Evolutionary conservation across 306 rosid genomes (phyloP), one percentile per base, ranked within the genome.

Genomic region (Rubus idaeus): DNA sequence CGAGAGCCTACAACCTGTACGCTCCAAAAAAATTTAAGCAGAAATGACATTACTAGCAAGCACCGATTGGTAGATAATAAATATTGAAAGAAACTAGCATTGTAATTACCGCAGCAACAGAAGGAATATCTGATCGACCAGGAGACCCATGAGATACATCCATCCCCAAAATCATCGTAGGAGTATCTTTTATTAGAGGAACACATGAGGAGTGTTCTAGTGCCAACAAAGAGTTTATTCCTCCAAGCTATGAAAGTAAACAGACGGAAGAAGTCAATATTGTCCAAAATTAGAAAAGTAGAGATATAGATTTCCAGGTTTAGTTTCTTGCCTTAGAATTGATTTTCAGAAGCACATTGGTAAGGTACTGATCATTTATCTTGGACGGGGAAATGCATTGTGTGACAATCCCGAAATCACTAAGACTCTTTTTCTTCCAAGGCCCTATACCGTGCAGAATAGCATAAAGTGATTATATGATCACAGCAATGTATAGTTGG

Each of bases 161-260:
- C 93, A 95, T 90, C 52, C 98, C 98, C 87, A 95, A 79, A 83
- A 94, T 94, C 89, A 94, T 71, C 3, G 98, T 94, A 56, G 98
- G 95, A 69, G 84, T 84, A 81, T 90, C 96, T 75, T 85, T 88
- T 45, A 94, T 80, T 44, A 90, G 52, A 45, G 97, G 97, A 80
- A 95, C 80, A 80, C 83, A 12, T 73, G 92, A 83, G 66, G 88
- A 89, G 65, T 88, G 84, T 85, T 95, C 98, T n/a, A 90, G 60
- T 65, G 89, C 89, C 87, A 95, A 84, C 88, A 95, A 75, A 72
- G 96, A 95, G 77, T 95, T 95, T 79, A 87, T 88, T 79, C 97
- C 98, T 47, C 98, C 96, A 77, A 95, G 95, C 98, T 95, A 79
- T 55, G 67, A 21, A 77, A 16, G 23, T 65, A 7, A 79, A 77